phyloP scores from a whole-genome alignment of 352 stramenopile species.

The Pythium biforme region DNA sequence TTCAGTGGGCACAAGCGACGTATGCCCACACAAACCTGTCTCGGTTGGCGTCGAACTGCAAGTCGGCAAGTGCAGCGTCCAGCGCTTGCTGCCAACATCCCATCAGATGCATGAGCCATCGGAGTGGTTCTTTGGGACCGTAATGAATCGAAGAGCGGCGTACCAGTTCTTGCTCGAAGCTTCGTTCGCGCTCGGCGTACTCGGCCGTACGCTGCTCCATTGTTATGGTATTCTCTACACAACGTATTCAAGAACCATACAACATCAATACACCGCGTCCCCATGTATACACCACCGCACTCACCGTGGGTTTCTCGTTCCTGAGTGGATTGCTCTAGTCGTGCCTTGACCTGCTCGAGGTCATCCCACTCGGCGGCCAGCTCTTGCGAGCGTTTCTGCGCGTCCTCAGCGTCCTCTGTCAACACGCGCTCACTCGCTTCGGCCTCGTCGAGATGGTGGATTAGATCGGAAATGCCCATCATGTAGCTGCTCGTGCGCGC shows the following conservation, averaged over 20 bases:
- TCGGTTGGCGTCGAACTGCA: conserved; percentile 23
- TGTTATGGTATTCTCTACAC: conserved; percentile 38
- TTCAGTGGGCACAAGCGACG: not conserved
- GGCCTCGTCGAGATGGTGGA: conserved; percentile 23
- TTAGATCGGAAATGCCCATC: conserved; percentile 30
- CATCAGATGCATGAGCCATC: too few species aligned
- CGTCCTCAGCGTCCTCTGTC: not conserved
- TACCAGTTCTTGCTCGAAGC: conserved; percentile 38
- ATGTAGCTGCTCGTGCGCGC: conserved; percentile 39
- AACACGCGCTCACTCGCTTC: conserved; percentile 13
- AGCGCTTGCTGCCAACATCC: conserved; percentile 30
- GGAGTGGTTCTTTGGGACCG: too few species aligned
- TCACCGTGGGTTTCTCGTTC: conserved; percentile 43
- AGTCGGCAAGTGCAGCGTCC: conserved; percentile 22
- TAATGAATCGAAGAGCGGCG: too few species aligned
- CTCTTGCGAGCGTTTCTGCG: conserved; percentile 27
- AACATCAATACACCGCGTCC: not conserved
- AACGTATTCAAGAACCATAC: not conserved
- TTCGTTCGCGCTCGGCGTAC: conserved; percentile 30
- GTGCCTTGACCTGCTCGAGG: conserved; percentile 28
- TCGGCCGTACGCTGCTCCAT: conserved; percentile 46
- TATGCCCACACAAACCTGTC: conserved; percentile 20
- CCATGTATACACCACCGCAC: not conserved
- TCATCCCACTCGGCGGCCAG: conserved; percentile 31
- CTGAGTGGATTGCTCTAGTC: conserved; percentile 29